Percentiles rank a stretch among this genome's conserved stretches.
Conservation (phyloP, 495 filamentous ascomycete genomes). For the Neurospora sublineolata region DNA sequence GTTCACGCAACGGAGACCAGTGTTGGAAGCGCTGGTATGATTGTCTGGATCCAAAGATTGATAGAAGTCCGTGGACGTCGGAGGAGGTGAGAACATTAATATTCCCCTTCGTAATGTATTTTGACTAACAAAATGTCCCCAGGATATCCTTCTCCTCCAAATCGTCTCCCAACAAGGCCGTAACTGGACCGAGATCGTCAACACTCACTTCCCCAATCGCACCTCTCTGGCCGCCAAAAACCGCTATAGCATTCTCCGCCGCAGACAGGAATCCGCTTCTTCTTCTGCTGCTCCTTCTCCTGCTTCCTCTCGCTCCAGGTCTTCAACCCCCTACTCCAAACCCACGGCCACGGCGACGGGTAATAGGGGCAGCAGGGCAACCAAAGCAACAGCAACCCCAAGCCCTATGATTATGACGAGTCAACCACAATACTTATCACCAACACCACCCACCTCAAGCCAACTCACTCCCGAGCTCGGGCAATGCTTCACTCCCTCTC, state of each 20-base stretch:
- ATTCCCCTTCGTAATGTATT: neutral
- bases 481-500: neutral
- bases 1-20: conserved; percentile 24
- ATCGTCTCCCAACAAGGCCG: conserved; percentile 18
- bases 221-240: conserved; percentile 28
- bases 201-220: conserved; percentile 21
- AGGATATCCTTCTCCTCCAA: conserved; percentile 21
- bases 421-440: neutral
- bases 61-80: conserved; percentile 23
- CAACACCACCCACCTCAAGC: neutral
- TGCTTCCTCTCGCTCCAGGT: neutral
- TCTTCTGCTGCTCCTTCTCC: neutral
- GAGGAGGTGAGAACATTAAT: conserved; percentile 15
- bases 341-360: neutral
- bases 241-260: conserved; percentile 21
- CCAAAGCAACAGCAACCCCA: neutral
- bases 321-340: neutral
- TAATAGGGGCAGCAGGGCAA: neutral
- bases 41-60: conserved; percentile 19
- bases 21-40: conserved; percentile 27
- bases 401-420: neutral
- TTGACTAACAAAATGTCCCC: neutral
- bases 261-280: conserved; percentile 6
- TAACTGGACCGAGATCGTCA: conserved; percentile 28
- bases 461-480: neutral